These are phyloP conservation scores for Cryptococcus sp. DNA, from an alignment of 1,284 basidiomycete species.

Conservation along the genomic window DNA sequence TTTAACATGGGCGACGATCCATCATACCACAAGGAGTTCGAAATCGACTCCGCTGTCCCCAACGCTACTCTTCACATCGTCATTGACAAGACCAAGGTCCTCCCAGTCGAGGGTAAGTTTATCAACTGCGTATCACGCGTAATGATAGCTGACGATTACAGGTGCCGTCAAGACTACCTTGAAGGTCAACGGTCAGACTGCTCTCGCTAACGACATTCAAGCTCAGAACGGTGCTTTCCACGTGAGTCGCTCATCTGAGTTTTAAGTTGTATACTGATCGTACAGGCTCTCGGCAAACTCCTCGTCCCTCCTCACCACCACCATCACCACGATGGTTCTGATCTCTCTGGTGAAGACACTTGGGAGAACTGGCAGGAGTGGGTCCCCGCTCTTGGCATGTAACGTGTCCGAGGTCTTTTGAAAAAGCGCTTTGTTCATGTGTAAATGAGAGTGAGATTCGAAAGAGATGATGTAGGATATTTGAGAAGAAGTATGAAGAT, in stretches of 20 bases:
- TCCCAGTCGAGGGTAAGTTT: conserved; percentile 39
- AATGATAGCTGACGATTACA: conserved; percentile 28
- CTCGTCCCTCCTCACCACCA: conserved; percentile 53
- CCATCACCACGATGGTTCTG: conserved; percentile 33
- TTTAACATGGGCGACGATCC: conserved; percentile 31
- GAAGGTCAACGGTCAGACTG: conserved; percentile 55
- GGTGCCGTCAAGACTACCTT: conserved; percentile 51
- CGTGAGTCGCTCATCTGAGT: conserved; percentile 11
- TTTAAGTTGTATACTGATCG: conserved; percentile 21
- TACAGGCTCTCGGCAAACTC: conserved; percentile 56
- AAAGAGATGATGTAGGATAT: no score
- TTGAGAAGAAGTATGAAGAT: no score
- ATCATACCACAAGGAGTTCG: conserved; percentile 52
- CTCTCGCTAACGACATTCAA: conserved; percentile 55
- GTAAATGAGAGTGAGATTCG: no score
- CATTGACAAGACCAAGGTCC: conserved; percentile 53
- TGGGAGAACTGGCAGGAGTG: conserved; percentile 64
- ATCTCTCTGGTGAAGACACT: conserved; percentile 34
- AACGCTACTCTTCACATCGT: conserved; percentile 54
- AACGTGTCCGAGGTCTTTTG: no score
- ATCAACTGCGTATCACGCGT: conserved; percentile 6
- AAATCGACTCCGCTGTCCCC: conserved; percentile 53
- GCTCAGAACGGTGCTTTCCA: conserved; percentile 63
- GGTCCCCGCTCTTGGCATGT: conserved; percentile 6
- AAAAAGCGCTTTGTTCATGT: no score